A percentile compares a stretch with the other conserved stretches of the same genome.
Evolutionary conservation across 75 land plant species (phyloP).

Genomic region (Chamaecyparis obtusa): DNA sequence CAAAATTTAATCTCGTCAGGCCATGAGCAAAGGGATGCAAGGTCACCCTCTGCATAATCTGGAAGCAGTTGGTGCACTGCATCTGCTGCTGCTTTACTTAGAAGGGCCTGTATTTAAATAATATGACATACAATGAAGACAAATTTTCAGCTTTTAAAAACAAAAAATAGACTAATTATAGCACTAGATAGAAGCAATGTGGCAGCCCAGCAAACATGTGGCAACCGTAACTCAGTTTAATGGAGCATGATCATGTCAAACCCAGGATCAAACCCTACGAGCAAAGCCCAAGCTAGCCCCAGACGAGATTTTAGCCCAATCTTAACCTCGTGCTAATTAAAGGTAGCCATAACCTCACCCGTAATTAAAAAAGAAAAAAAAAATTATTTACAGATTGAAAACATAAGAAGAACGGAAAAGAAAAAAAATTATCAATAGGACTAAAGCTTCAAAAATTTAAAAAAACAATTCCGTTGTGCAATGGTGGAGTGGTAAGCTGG

Average conservation of each 20-base stretch:
- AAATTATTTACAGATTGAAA: background rate
- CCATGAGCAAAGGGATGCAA: constrained; percentile 76
- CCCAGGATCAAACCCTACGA: background rate
- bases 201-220: background rate
- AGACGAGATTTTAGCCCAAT: background rate
- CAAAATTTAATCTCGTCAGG: constrained; percentile 76
- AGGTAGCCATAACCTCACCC: background rate
- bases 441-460: background rate
- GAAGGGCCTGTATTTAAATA: constrained; percentile 33
- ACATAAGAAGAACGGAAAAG: background rate
- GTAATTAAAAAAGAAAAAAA: background rate
- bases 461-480: too few relatives aligned
- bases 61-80: constrained; percentile 71
- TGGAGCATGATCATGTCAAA: background rate
- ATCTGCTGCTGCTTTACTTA: constrained; percentile 47
- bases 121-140: background rate
- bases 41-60: constrained; percentile 53
- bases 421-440: background rate
- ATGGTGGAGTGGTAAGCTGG: too few relatives aligned
- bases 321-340: background rate
- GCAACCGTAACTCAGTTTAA: background rate
- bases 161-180: background rate
- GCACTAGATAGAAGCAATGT: background rate
- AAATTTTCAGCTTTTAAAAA: background rate
- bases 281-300: background rate